Conservation (phyloP, 2,329 filamentous ascomycete genomes). For the Fusarium hostae region DNA sequence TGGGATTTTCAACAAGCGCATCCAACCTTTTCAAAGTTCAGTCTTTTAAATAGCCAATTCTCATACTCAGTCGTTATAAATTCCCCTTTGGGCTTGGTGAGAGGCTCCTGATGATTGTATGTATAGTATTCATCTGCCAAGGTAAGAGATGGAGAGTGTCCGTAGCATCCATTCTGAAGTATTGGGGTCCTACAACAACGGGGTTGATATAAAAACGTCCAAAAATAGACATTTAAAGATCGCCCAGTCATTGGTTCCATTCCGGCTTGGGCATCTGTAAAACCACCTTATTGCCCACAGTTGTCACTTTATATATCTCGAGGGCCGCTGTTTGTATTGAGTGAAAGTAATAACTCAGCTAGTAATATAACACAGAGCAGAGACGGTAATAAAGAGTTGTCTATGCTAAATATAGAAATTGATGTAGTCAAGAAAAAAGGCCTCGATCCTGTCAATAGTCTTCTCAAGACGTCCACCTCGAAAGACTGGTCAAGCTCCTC, state of each 20-base stretch:
- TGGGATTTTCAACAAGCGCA: background rate
- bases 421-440: background rate
- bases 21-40: background rate
- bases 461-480: background rate
- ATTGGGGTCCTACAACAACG: background rate
- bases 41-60: background rate
- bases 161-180: background rate
- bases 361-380: background rate
- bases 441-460: background rate
- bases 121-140: background rate
- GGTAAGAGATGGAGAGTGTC: background rate
- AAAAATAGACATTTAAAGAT: background rate
- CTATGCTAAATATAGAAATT: background rate
- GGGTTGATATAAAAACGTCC: background rate
- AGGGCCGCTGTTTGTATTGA: background rate
- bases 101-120: background rate
- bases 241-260: background rate
- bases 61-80: background rate
- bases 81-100: background rate
- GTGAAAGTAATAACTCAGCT: background rate
- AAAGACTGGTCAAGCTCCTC: background rate
- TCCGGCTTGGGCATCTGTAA: background rate
- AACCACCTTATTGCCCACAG: background rate
- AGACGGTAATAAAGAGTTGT: background rate
- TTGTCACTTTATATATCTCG: background rate